phyloP scores from a whole-genome alignment of 768 basidiomycete genomes.

The Termitomyces sp. region DNA sequence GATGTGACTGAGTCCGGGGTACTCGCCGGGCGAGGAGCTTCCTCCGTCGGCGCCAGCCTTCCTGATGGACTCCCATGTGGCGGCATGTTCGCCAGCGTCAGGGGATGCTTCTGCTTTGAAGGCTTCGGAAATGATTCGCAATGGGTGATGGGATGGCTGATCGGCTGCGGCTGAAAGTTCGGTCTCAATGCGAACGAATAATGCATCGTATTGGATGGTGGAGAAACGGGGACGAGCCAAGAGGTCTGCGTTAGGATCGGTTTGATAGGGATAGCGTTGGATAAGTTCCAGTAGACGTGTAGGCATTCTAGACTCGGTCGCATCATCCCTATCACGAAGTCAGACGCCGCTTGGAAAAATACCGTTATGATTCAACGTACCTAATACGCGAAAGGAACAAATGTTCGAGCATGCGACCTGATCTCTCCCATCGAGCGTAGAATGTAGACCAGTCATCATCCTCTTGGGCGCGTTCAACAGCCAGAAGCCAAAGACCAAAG shows the following conservation, averaged over 20 bases:
- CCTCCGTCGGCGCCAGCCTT: slow-evolving; percentile 34
- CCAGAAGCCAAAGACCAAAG: slow-evolving; percentile 72
- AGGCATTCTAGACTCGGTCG: slow-evolving; percentile 55
- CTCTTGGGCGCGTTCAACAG: slow-evolving; percentile 42
- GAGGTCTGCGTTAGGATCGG: slow-evolving; percentile 37
- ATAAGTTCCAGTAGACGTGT: slow-evolving; percentile 70
- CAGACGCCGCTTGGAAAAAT: not conserved
- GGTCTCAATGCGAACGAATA: slow-evolving; percentile 66
- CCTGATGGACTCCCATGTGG: slow-evolving; percentile 58
- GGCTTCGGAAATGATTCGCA: slow-evolving; percentile 62
- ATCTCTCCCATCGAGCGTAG: slow-evolving; percentile 73
- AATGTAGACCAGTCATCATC: slow-evolving; percentile 64
- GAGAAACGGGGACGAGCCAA: slow-evolving; percentile 67
- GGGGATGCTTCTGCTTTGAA: slow-evolving; percentile 41
- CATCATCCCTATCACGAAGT: slow-evolving; percentile 51
- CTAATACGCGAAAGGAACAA: slow-evolving; percentile 71
- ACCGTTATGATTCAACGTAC: slow-evolving; percentile 32
- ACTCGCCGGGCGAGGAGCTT: slow-evolving; percentile 33
- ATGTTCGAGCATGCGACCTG: slow-evolving; percentile 74
- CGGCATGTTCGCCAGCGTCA: slow-evolving; percentile 32
- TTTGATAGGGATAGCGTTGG: slow-evolving; percentile 62
- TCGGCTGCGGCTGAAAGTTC: slow-evolving; percentile 40
- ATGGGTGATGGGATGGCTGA: slow-evolving; percentile 47
- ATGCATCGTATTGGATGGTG: slow-evolving; percentile 60
- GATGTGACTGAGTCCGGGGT: slow-evolving; percentile 46